These are phyloP conservation scores for Tricholoma hemisulphureum DNA, from an alignment of 768 basidiomycete genomes.

Conservation along the genomic window DNA sequence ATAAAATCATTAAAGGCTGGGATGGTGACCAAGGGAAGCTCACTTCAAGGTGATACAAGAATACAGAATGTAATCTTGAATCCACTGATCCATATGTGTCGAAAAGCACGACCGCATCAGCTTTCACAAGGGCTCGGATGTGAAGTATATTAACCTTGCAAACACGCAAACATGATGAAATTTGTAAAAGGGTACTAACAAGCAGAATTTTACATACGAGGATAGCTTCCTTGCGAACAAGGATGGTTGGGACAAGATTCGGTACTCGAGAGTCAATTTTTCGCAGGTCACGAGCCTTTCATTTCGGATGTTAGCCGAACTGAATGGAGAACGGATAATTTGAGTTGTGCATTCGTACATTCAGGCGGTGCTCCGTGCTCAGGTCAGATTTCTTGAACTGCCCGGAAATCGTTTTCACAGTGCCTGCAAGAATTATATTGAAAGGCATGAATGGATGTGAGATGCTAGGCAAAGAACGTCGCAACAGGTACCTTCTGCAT, in stretches of 20 bases:
- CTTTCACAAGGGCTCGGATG: slow-evolving; percentile 92
- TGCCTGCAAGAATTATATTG: slow-evolving; percentile 46
- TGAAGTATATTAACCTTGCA: slow-evolving; percentile 87
- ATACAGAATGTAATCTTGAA: slow-evolving; percentile 81
- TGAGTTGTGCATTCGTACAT: slow-evolving; percentile 57
- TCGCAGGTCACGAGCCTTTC: slow-evolving; percentile 88
- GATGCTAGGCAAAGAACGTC: not conserved
- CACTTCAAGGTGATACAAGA: slow-evolving; percentile 86
- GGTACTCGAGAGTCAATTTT: slow-evolving; percentile 95
- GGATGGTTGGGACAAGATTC: slow-evolving; percentile 92
- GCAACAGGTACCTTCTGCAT: slow-evolving; percentile 62
- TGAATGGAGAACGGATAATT: slow-evolving; percentile 19
- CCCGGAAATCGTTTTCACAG: slow-evolving; percentile 83
- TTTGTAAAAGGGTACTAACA: not conserved
- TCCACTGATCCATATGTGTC: slow-evolving; percentile 89
- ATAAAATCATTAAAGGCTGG: slow-evolving; percentile 8
- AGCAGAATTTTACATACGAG: slow-evolving; percentile 53
- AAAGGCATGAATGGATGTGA: not conserved
- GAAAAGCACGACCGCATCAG: slow-evolving; percentile 87
- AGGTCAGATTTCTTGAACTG: slow-evolving; percentile 90
- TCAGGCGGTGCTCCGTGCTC: slow-evolving; percentile 81
- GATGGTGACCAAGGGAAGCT: slow-evolving; percentile 11
- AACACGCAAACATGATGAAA: slow-evolving; percentile 1
- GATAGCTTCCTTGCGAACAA: slow-evolving; percentile 84
- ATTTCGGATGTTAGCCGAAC: slow-evolving; percentile 16